phyloP scores from a whole-genome alignment of 176 grass and related monocot genomes.

The Cocos nucifera region DNA sequence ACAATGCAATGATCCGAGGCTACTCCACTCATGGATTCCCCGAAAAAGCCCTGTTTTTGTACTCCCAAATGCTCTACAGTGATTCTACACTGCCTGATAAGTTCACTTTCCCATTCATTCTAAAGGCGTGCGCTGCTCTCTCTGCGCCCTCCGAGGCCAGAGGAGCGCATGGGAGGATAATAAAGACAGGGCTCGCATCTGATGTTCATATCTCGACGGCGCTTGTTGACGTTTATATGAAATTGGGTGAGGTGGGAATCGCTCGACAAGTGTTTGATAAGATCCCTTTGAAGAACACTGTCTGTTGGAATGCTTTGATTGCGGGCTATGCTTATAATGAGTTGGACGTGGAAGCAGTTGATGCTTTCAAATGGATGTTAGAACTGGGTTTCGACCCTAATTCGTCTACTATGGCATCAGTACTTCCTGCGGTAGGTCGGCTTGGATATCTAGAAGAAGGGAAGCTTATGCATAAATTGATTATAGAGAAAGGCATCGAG shows the following conservation, averaged over 20 bases:
- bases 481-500: background rate
- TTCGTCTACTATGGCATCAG: no score
- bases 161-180: background rate
- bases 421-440: no score
- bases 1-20: no score
- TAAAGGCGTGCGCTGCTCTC: background rate
- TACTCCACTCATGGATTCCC: no score
- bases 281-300: background rate
- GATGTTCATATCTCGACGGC: background rate
- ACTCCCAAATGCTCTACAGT: no score
- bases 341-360: background rate
- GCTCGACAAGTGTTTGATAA: background rate
- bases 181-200: background rate
- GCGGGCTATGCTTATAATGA: background rate
- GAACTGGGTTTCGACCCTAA: no score
- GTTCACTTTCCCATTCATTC: background rate
- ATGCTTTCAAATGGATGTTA: background rate
- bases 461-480: no score
- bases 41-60: no score
- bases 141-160: background rate
- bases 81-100: no score
- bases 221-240: background rate
- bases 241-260: background rate
- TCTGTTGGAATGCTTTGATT: background rate
- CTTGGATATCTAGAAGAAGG: no score